phyloP scores from a whole-genome alignment of 108 stramenopile genomes.

The Phaeodactylum tricornutum region DNA sequence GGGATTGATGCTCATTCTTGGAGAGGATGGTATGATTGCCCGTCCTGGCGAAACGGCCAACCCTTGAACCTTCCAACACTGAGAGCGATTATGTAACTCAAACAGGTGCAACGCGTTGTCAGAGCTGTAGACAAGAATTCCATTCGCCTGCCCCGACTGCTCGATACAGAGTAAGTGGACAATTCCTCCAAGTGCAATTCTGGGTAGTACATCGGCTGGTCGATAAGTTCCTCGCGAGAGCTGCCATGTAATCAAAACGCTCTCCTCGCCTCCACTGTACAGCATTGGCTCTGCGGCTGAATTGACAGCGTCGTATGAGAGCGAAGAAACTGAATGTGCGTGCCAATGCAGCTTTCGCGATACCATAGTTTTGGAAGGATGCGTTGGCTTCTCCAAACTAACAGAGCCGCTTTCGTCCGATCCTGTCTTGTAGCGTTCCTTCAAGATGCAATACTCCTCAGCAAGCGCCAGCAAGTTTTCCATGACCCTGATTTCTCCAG shows the following conservation, averaged over 20 bases:
- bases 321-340: slow-evolving; percentile 51
- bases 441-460: slow-evolving; percentile 21
- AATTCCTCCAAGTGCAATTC: slow-evolving; percentile 54
- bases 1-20: not conserved
- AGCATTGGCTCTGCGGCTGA: slow-evolving; percentile 29
- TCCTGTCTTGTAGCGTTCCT: not conserved
- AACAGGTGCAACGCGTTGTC: slow-evolving; percentile 67
- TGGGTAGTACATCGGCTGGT: slow-evolving; percentile 49
- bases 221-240: slow-evolving; percentile 40
- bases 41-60: slow-evolving; percentile 17
- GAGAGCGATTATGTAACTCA: slow-evolving; percentile 41
- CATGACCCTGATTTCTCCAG: slow-evolving; percentile 46
- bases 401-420: not conserved
- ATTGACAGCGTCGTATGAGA: slow-evolving; percentile 27
- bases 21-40: not conserved
- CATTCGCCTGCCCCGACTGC: slow-evolving; percentile 7
- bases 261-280: slow-evolving; percentile 71
- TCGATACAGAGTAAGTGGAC: slow-evolving; percentile 25
- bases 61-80: slow-evolving; percentile 56
- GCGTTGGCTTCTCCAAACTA: slow-evolving; percentile 1
- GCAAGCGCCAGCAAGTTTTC: slow-evolving; percentile 33
- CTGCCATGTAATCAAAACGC: slow-evolving; percentile 71
- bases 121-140: slow-evolving; percentile 42
- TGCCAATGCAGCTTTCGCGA: slow-evolving; percentile 67
- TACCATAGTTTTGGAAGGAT: slow-evolving; percentile 36